Conservation (phyloP, 768 basidiomycete genomes). For the Phylloporus arenicola region DNA sequence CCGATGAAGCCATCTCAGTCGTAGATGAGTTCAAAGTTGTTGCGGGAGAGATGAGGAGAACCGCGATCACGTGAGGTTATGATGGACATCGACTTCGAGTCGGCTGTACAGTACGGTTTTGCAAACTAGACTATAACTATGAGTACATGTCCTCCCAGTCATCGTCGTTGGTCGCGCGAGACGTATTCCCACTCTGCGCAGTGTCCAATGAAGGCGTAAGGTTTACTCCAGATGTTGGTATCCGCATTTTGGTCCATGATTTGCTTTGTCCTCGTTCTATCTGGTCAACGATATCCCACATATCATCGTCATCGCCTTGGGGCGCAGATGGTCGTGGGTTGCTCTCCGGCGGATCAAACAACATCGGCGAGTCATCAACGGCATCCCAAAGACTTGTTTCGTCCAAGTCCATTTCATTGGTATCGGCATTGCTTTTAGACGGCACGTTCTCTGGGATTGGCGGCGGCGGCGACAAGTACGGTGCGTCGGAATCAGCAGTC, state of each 20-base stretch:
- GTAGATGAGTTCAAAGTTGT: neutral
- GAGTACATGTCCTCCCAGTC: conserved; percentile 67
- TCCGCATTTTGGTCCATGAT: conserved; percentile 2
- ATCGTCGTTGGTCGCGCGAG: conserved; percentile 39
- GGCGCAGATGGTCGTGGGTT: neutral
- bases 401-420: conserved; percentile 27
- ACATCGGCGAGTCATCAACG: conserved; percentile 9
- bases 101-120: neutral
- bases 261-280: conserved; percentile 34
- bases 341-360: conserved; percentile 6
- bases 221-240: conserved; percentile 24
- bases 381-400: conserved; percentile 38
- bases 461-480: neutral
- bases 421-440: conserved; percentile 6
- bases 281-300: conserved; percentile 67
- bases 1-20: conserved; percentile 3
- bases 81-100: neutral
- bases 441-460: conserved; percentile 5
- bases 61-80: conserved; percentile 9
- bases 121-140: conserved; percentile 11
- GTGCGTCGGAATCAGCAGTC: conserved; percentile 3
- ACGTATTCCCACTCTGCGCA: conserved; percentile 3
- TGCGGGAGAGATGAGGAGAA: too few species aligned
- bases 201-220: conserved; percentile 12
- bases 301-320: conserved; percentile 52